Conservation (phyloP, 179 eudicot genomes). For the Silene coronaria region DNA sequence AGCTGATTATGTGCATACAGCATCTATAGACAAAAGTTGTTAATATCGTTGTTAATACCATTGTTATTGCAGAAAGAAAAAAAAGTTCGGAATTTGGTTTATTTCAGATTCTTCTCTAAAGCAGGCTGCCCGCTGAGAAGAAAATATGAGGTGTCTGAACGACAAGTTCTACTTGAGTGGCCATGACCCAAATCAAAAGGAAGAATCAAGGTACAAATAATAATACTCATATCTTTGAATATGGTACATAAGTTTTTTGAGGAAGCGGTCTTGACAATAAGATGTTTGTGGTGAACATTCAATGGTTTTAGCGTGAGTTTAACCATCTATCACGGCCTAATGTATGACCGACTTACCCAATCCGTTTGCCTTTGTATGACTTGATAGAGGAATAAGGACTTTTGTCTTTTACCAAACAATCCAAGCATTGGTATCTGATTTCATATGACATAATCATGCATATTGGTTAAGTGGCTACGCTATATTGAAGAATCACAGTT, state of each 20-base stretch:
- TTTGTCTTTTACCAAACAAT: conserved; percentile 14
- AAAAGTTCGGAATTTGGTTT: background rate
- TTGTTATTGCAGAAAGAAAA: too few species aligned
- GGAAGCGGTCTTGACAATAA: background rate
- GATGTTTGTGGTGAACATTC: background rate
- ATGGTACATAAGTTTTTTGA: background rate
- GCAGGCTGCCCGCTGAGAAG: background rate
- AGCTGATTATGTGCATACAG: background rate
- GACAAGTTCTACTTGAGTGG: conserved; percentile 1
- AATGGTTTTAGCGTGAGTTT: background rate
- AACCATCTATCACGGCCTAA: background rate
- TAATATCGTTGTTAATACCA: background rate
- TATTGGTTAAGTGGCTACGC: conserved; percentile 11
- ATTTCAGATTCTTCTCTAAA: conserved; percentile 1
- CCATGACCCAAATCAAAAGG: background rate
- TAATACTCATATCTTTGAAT: background rate
- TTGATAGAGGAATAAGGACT: conserved; percentile 9
- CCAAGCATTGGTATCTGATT: conserved; percentile 7
- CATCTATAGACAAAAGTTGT: background rate
- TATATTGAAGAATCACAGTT: conserved; percentile 18
- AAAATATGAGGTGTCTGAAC: conserved; percentile 2
- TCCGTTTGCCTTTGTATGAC: conserved; percentile 4
- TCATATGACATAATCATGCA: conserved; percentile 23
- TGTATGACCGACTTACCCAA: background rate
- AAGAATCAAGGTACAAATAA: background rate